Conservation (phyloP, 1,284 basidiomycete species). For the Meripilus lineatus region DNA sequence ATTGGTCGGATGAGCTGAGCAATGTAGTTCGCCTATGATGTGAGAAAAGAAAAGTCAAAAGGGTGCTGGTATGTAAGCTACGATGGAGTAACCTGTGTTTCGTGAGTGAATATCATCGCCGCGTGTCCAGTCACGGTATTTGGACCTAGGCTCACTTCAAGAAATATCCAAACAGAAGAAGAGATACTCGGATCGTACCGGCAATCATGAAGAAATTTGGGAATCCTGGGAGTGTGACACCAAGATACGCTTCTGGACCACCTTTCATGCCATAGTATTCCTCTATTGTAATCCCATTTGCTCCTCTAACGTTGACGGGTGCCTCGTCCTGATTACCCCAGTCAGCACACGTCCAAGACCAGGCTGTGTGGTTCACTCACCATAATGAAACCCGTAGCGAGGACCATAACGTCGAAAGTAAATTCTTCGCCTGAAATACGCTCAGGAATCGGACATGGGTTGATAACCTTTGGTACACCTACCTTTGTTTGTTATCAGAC, state of each 20-base stretch:
- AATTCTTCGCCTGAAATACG: conserved; percentile 12
- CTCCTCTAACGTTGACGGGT: conserved; percentile 27
- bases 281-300: conserved; percentile 25
- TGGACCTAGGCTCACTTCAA: conserved; percentile 23
- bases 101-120: conserved; percentile 47
- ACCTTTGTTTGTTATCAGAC: conserved; percentile 34
- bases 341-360: neutral
- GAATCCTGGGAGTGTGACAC: conserved; percentile 36
- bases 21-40: conserved; percentile 38
- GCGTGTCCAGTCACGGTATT: conserved; percentile 52
- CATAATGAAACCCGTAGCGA: conserved; percentile 30
- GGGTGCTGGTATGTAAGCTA: neutral
- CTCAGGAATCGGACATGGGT: no score
- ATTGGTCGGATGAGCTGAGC: conserved; percentile 45
- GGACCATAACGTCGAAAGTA: conserved; percentile 17
- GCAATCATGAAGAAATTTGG: conserved; percentile 26
- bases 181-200: conserved; percentile 33
- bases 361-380: conserved; percentile 38
- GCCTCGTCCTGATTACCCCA: conserved; percentile 25
- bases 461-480: no score
- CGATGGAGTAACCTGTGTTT: conserved; percentile 16
- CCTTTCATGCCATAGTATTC: conserved; percentile 33
- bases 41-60: conserved; percentile 3
- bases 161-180: neutral
- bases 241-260: conserved; percentile 38